Base-by-base conservation (phyloP, 2,329 filamentous ascomycete species). In the Rhynchosporium agropyri region DNA sequence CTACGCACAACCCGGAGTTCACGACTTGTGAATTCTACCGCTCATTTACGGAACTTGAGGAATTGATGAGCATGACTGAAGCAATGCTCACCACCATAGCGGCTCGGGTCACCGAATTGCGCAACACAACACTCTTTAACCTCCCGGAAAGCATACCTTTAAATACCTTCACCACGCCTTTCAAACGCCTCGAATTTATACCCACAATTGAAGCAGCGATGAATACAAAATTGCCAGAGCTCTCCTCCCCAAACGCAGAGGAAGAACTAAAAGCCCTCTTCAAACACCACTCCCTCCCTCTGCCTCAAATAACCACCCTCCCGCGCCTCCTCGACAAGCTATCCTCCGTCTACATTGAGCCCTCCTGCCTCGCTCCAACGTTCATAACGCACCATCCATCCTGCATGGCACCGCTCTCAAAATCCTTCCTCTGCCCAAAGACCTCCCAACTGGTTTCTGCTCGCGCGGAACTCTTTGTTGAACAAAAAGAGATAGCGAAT, bases 1-100 rank as follows among this genome's bases (percentile, higher is more conserved):
- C 84, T 36, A 97, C 92, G 0, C 95, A 99, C 75, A 99, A 99
- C 73, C 94, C 95, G 0, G 95, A 99, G 74, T 99, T 98, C 77
- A 95, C 91, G 50, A 98, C 91, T 64, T 98, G 94, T 80, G 95
- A 99, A 77, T 98, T 97, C 78, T 99, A 99, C 77, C 88, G 90
- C 65, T 89, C 93, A 2, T 96, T 93, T 72, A 87, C 89, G 64
- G 90, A 89, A 67, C 82, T 97, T 0, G 79, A 87, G 42, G 85
- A 90, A 48, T 79, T 98, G 57, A 92, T 96, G 72, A 74, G 76
- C 26, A 85, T 87, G 74, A 98, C 94, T 0, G 90, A 95, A 74
- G 79, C 82, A 13, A 77, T 98, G 54, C 77, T 97, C 38, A 79
- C 74, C 40, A 81, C 83, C 20, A 79, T 93, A 15, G 83, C 84